Conservation (phyloP, 1,284 basidiomycete species). For the Lentinus polychrous region DNA sequence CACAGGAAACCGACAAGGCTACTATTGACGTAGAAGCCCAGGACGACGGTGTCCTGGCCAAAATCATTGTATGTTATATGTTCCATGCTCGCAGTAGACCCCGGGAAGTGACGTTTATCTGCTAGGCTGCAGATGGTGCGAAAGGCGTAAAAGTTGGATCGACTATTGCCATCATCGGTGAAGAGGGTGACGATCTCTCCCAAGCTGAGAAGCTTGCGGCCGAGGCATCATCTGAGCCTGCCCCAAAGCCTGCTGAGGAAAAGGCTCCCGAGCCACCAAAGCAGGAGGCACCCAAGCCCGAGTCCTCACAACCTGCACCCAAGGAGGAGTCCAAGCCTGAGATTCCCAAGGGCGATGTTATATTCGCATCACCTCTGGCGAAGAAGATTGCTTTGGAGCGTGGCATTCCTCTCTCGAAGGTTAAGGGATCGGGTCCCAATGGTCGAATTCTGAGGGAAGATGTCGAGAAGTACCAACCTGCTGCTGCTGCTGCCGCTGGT, state of each 20-base stretch:
- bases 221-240: slow-evolving; percentile 40
- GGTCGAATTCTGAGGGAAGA: slow-evolving; percentile 94
- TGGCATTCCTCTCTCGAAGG: slow-evolving; percentile 85
- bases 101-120: slow-evolving; percentile 2
- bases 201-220: slow-evolving; percentile 75
- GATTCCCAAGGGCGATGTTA: slow-evolving; percentile 65
- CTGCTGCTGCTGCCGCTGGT: slow-evolving; percentile 36
- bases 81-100: not conserved
- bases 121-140: slow-evolving; percentile 72
- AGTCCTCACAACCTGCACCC: slow-evolving; percentile 22
- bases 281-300: slow-evolving; percentile 36
- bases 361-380: slow-evolving; percentile 93
- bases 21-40: slow-evolving; percentile 99
- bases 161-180: slow-evolving; percentile 85
- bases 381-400: slow-evolving; percentile 96
- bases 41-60: slow-evolving; percentile 93
- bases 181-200: slow-evolving; percentile 91
- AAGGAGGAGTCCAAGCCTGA: slow-evolving; percentile 40
- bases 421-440: slow-evolving; percentile 93
- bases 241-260: slow-evolving; percentile 22
- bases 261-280: slow-evolving; percentile 32
- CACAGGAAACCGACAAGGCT: slow-evolving; percentile 97
- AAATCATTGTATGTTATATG: slow-evolving; percentile 63
- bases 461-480: slow-evolving; percentile 81
- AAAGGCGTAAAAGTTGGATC: slow-evolving; percentile 86